These are phyloP conservation scores for Epithemia pelagica DNA, from an alignment of 108 stramenopile genomes.

Conservation along the genomic window DNA sequence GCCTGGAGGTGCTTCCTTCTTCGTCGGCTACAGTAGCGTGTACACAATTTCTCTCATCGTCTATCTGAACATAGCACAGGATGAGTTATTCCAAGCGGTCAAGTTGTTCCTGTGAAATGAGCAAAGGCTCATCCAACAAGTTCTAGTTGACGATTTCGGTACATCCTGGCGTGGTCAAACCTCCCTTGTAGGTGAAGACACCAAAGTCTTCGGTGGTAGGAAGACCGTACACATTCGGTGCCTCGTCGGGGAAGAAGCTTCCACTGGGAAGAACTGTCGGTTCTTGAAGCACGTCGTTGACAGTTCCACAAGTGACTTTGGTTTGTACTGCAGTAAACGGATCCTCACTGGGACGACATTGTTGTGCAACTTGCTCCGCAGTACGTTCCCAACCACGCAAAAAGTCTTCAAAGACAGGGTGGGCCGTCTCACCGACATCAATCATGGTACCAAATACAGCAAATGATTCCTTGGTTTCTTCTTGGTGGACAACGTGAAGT, in stretches of 20 bases:
- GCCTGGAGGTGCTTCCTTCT: conserved; percentile 13
- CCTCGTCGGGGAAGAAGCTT: not conserved
- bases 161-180: conserved; percentile 22
- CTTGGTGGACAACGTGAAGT: conserved; percentile 17
- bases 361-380: not conserved
- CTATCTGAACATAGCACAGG: conserved; percentile 6
- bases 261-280: not conserved
- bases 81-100: conserved; percentile 9
- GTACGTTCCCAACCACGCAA: conserved; percentile 14
- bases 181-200: conserved; percentile 17
- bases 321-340: not conserved
- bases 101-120: conserved; percentile 9
- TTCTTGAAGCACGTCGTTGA: not conserved
- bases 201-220: not conserved
- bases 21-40: conserved; percentile 7
- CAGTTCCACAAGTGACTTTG: not conserved
- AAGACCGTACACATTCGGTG: conserved; percentile 6
- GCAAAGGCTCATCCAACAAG: conserved; percentile 9
- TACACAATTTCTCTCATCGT: not conserved
- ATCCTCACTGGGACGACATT: not conserved
- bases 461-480: conserved; percentile 6
- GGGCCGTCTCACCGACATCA: not conserved
- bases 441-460: conserved; percentile 10
- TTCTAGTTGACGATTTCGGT: conserved; percentile 21
- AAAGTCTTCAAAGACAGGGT: conserved; percentile 12